Evolutionary conservation across 352 stramenopile species (phyloP), one percentile per base, ranked within the genome.

Genomic region (Elongisporangium prolatum): DNA sequence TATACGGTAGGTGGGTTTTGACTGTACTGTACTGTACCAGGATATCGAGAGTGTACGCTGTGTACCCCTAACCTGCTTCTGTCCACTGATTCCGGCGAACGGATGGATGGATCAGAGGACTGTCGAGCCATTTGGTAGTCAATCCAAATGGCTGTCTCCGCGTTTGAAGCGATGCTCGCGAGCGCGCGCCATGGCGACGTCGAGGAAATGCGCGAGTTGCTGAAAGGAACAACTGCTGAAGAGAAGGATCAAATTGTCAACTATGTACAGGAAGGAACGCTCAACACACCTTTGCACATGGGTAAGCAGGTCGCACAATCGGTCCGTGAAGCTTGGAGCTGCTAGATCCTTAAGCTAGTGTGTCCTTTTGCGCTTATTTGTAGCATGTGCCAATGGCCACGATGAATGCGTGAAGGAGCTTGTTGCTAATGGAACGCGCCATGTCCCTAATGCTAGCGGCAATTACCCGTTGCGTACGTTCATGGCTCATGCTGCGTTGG

Each of bases 241-340:
- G 49, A 68, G 21, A 59, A 64, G 16, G 57, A 74, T 21, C 66
- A 54, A 48, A 54, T 87, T 18, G 65, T 93, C 25, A 92, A 95
- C 66, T 95, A 79, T 28, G 75, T 80, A 54, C 81, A 95, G 65
- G 70, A 83, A 13, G 75, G 81, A 55, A 84, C 83, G 56, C 68
- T 81, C 44, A 93, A 93, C 69, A 91, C 85, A 44, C 81, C 85
- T 22, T 77, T 95, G 20, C 85, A 95, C 69, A 95, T 95, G 85
- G 85, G 83, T 89, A 67, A 25, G 67, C 40, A 20, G 17, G n/a
- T n/a, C n/a, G 17, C 16, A n/a, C 9, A 9, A 9, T 28, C n/a
- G n/a, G 21, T 21, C 14, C 10, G 8, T 20, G 51, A 7, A 28
- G 28, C 20, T 13, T 8, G 2, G 4, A 52, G 3, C 14, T 20